Evolutionary conservation across 1,284 basidiomycete species (phyloP), one percentile per base, ranked within the genome.

Genomic region (Stereum hirsutum): DNA sequence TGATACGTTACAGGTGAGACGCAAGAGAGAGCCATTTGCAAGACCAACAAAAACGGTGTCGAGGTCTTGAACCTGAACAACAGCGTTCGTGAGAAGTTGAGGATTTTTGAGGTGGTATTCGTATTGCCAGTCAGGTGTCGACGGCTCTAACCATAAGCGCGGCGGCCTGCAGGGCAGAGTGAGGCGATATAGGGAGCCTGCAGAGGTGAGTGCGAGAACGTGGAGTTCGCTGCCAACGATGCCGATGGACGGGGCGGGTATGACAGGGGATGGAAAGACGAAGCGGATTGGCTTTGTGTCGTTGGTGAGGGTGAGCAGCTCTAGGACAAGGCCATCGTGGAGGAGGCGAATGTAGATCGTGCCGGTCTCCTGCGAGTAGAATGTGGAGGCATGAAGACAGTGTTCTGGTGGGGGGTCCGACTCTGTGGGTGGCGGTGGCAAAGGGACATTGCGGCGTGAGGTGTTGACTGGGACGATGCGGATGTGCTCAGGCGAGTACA

Each of bases 121-220:
- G 46, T 73, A 72, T 52, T 71, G 76, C 74, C 74, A 82, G 42
- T 80, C 71, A 38, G 68, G 66, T 27, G 65, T 60, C 26, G 66
- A 62, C 41, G 72, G 70, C 45, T 72, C 65, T 36, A 70, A 64
- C 84, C 84, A 86, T 41, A 84, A 61, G 27, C 73, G 65, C 31
- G 64, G 62, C 11, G 66, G 66, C 39, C 66, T 66, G n/a, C 82
- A 53, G 5, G 86, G 79, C 42, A 95, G 67, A 1, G 79, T 72
- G 27, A 94, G 54, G 27, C 86, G 76, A 60, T 85, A 89, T n/a
- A 95, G 66, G 11, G 85, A 84, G 5, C 84, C 84, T 6, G 69
- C 66, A 37, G 70, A 62, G 0, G 89, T 87, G 21, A 87, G 70
- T 0, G 78, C 78, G 30, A 91, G 54, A 14, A 94, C 58, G 57